Percentiles rank a stretch among this genome's conserved stretches.
These are phyloP conservation scores for Alternaria dauci DNA, from an alignment of 2,329 filamentous ascomycete genomes.

Conservation along the genomic window DNA sequence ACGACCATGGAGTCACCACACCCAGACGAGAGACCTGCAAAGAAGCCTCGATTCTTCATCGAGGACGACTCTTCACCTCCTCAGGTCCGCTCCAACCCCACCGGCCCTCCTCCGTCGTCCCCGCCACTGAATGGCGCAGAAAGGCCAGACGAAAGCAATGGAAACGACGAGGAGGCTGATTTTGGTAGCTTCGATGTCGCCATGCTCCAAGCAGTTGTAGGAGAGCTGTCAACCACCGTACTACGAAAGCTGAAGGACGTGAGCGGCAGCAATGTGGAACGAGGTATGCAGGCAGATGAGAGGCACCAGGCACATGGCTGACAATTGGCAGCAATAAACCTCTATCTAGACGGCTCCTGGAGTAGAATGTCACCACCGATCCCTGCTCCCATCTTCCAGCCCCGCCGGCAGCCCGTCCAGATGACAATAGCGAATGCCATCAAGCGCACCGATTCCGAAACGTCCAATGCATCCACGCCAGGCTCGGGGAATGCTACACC, in stretches of 20 bases:
- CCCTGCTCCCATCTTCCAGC: constrained; percentile 26
- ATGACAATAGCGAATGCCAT: constrained; percentile 34
- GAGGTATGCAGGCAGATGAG: constrained; percentile 42
- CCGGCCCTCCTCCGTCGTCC: constrained; percentile 40
- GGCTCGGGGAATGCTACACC: constrained; percentile 32
- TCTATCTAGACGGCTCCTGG: constrained; percentile 72
- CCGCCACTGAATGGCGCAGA: constrained; percentile 32
- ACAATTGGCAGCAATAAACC: constrained; percentile 62
- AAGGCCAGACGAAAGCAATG: constrained; percentile 13
- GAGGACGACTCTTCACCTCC: constrained; percentile 60
- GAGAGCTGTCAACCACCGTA: constrained; percentile 57
- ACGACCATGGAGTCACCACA: constrained; percentile 51
- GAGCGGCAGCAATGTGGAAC: constrained; percentile 64
- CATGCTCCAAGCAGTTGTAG: constrained; percentile 66
- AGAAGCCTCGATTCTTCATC: constrained; percentile 70
- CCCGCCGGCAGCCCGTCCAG: constrained; percentile 30
- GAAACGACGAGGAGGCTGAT: constrained; percentile 18
- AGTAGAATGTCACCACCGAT: constrained; percentile 44
- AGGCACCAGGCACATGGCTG: constrained; percentile 9
- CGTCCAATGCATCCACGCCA: constrained; percentile 32
- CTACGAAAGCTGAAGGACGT: constrained; percentile 59
- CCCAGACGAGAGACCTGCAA: constrained; percentile 63
- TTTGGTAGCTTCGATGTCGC: constrained; percentile 61
- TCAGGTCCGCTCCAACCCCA: constrained; percentile 22
- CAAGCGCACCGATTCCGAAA: constrained; percentile 38